phyloP scores from a whole-genome alignment of 306 rosid species.

The Cyclanthera cordifolia region DNA sequence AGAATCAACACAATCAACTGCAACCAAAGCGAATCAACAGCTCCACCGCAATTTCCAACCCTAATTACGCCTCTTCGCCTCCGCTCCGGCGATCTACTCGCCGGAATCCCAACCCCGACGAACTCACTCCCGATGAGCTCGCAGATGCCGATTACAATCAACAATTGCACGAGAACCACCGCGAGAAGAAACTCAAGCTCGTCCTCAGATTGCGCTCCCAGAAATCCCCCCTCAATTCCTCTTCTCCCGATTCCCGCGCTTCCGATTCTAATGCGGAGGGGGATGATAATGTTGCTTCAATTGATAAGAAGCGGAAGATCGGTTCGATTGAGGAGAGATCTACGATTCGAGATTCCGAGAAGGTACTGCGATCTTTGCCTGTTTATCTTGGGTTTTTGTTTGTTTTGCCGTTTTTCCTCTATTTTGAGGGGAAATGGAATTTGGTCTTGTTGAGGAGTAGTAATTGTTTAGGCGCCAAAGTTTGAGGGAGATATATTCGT shows the following conservation, averaged over 20 bases:
- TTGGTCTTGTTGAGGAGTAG: neutral
- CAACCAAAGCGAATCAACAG: constrained; percentile 15
- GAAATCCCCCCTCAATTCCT: constrained; percentile 34
- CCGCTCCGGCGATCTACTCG: constrained; percentile 55
- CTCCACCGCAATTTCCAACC: constrained; percentile 25
- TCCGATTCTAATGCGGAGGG: constrained; percentile 36
- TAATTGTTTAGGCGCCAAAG: constrained; percentile 2
- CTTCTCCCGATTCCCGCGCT: constrained; percentile 27
- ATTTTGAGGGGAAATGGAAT: neutral
- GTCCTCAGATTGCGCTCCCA: constrained; percentile 38
- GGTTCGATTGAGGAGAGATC: constrained; percentile 39
- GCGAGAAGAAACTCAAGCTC: constrained; percentile 52
- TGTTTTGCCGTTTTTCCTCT: neutral
- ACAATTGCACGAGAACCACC: constrained; percentile 27
- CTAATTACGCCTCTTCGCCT: constrained; percentile 30
- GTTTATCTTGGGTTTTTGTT: neutral
- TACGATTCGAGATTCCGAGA: constrained; percentile 17
- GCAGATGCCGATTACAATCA: constrained; percentile 17
- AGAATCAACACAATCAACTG: constrained; percentile 8
- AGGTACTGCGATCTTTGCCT: constrained; percentile 27
- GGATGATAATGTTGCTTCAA: constrained; percentile 24
- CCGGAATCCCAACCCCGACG: constrained; percentile 40
- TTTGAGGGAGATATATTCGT: neutral
- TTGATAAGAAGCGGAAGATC: constrained; percentile 35
- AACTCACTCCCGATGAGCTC: neutral